Percentiles rank a stretch among this genome's conserved stretches.
phyloP scores from a whole-genome alignment of 2,329 filamentous ascomycete genomes.

The Trichoderma citrinoviride region DNA sequence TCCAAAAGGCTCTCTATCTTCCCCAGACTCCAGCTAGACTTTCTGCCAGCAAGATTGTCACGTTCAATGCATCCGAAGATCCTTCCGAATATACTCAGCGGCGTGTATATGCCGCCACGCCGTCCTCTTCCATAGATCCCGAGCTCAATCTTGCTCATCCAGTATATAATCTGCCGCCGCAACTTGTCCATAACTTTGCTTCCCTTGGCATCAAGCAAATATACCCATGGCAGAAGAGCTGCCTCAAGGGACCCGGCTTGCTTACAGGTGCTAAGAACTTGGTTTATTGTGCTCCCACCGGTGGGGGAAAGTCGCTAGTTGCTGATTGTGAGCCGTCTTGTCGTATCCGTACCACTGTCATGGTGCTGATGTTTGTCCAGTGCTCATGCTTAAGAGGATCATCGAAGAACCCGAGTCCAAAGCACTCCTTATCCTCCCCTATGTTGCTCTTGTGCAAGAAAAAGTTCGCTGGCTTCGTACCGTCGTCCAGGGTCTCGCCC shows the following conservation, averaged over 20 bases:
- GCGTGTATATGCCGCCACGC: constrained; percentile 50
- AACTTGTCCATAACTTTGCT: constrained; percentile 63
- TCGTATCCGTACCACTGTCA: not conserved
- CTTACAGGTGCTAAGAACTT: constrained; percentile 65
- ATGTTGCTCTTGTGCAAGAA: constrained; percentile 77
- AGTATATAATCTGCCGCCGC: constrained; percentile 59
- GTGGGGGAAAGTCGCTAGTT: constrained; percentile 74
- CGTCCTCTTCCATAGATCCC: constrained; percentile 50
- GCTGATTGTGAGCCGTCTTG: constrained; percentile 50
- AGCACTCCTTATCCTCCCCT: constrained; percentile 70
- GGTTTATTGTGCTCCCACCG: constrained; percentile 77
- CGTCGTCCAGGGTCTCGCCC: constrained; percentile 59
- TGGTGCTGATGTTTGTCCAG: constrained; percentile 33
- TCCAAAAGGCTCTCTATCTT: constrained; percentile 37
- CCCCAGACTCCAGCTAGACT: constrained; percentile 34
- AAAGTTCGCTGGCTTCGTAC: constrained; percentile 72
- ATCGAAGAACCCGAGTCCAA: constrained; percentile 63
- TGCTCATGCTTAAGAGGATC: constrained; percentile 70
- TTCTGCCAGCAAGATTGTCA: constrained; percentile 47
- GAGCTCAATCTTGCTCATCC: constrained; percentile 61
- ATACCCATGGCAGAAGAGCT: constrained; percentile 77
- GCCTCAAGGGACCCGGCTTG: constrained; percentile 64
- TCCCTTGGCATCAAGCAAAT: constrained; percentile 68
- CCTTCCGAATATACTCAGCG: constrained; percentile 59
- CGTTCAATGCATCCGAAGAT: constrained; percentile 25